phyloP scores from a whole-genome alignment of 805 yeast genomes.

The Lipomyces lipofer region DNA sequence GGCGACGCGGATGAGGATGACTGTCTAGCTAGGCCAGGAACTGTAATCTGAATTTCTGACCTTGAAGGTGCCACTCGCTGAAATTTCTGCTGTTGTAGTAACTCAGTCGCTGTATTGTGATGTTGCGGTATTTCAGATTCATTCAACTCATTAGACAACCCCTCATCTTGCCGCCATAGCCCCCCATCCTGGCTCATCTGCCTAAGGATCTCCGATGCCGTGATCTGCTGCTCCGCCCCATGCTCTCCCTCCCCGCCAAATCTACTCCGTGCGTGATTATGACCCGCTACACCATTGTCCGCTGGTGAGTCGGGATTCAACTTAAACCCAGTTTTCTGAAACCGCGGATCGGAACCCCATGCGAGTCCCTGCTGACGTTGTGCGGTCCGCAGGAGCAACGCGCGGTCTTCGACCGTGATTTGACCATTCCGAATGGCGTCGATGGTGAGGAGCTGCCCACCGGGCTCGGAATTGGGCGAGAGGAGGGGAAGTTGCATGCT shows the following conservation, averaged over 20 bases:
- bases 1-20: not conserved
- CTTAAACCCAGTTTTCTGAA: constrained; percentile 19
- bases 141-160: no score
- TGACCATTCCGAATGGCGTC: constrained; percentile 5
- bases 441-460: constrained; percentile 1
- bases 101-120: no score
- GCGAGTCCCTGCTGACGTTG: constrained; percentile 27
- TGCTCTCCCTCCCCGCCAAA: not conserved
- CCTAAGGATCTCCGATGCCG: constrained; percentile 27
- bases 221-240: no score
- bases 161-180: no score
- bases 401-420: constrained; percentile 24
- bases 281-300: not conserved
- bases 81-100: no score
- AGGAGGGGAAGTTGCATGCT: constrained; percentile 9
- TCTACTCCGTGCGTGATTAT: not conserved
- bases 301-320: not conserved
- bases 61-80: no score
- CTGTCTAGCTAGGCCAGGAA: no score
- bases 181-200: constrained; percentile 25
- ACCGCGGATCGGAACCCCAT: constrained; percentile 29
- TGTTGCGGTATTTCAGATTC: no score
- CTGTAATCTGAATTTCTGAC: no score
- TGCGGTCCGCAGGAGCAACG: constrained; percentile 20
- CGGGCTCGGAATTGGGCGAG: constrained; percentile 3